phyloP scores from a whole-genome alignment of 176 grass and related monocot species.

The Musa beccarii region DNA sequence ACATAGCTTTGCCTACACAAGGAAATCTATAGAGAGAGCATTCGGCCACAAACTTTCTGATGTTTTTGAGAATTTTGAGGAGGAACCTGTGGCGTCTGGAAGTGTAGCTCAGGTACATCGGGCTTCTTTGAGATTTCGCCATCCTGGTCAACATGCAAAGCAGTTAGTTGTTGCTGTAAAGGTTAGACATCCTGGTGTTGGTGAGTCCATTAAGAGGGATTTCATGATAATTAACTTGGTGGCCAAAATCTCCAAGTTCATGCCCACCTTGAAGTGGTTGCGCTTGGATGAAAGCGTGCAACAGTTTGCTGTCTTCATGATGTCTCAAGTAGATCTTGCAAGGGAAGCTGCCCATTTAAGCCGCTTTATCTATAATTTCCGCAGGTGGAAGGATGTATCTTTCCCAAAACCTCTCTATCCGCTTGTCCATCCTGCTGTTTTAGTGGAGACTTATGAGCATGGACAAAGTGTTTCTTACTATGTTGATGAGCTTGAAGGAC shows the following conservation, averaged over 20 bases:
- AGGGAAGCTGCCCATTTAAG: slow-evolving; percentile 91
- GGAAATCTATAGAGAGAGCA: not conserved
- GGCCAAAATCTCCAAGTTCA: slow-evolving; percentile 74
- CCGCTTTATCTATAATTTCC: slow-evolving; percentile 91
- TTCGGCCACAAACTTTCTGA: not conserved
- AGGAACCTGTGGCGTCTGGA: not conserved
- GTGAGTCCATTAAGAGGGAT: slow-evolving; percentile 44
- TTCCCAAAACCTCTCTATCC: slow-evolving; percentile 85
- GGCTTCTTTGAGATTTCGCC: slow-evolving; percentile 26
- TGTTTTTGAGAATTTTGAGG: not conserved
- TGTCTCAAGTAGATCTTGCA: slow-evolving; percentile 94
- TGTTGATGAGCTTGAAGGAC: slow-evolving; percentile 77
- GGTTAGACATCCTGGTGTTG: slow-evolving; percentile 16
- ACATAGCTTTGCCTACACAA: slow-evolving; percentile 2
- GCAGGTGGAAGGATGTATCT: slow-evolving; percentile 84
- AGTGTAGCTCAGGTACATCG: slow-evolving; percentile 8
- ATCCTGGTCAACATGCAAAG: slow-evolving; percentile 22
- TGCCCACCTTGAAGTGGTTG: slow-evolving; percentile 71
- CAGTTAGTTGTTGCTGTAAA: not conserved
- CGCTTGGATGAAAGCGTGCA: slow-evolving; percentile 81
- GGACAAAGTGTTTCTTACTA: slow-evolving; percentile 77
- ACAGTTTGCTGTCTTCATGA: slow-evolving; percentile 94
- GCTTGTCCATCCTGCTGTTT: slow-evolving; percentile 88
- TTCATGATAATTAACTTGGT: slow-evolving; percentile 77
- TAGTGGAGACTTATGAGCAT: slow-evolving; percentile 82